phyloP scores from a whole-genome alignment of 441 rosid species.

The Theobroma grandiflorum region DNA sequence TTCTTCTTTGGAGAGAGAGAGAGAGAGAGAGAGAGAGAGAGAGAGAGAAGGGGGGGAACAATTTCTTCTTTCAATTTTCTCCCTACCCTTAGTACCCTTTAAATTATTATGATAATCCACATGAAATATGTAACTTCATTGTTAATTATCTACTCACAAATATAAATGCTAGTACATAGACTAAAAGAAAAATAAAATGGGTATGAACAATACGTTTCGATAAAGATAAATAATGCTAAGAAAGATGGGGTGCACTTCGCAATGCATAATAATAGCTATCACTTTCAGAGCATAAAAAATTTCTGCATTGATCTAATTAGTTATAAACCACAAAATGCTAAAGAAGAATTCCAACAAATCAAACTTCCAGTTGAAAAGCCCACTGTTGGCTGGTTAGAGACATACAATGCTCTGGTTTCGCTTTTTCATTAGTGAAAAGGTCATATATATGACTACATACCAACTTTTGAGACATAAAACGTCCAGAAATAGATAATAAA shows the following conservation, averaged over 20 bases:
- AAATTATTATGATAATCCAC: neutral
- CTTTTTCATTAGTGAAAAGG: neutral
- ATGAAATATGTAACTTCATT: neutral
- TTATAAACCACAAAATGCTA: neutral
- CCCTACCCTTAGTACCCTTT: neutral
- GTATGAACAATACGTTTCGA: neutral
- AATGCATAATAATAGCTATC: neutral
- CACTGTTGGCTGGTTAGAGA: neutral
- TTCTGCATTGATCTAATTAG: neutral
- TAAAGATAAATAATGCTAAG: neutral
- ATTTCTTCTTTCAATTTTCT: neutral
- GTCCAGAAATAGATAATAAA: neutral
- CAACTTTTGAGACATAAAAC: conserved; percentile 1
- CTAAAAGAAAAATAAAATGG: neutral
- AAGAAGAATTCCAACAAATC: neutral
- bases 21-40: too few relatives aligned
- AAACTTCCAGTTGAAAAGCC: neutral
- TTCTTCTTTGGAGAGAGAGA: too few relatives aligned
- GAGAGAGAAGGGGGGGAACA: too few relatives aligned
- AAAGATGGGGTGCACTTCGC: neutral
- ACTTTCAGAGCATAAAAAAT: neutral
- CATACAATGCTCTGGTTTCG: neutral
- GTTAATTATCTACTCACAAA: neutral
- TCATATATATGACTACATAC: neutral
- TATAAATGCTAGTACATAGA: neutral